A percentile compares a stretch with the other conserved stretches of the same genome.
phyloP scores from a whole-genome alignment of 495 filamentous ascomycete genomes.

The Lophiotrema nucula region DNA sequence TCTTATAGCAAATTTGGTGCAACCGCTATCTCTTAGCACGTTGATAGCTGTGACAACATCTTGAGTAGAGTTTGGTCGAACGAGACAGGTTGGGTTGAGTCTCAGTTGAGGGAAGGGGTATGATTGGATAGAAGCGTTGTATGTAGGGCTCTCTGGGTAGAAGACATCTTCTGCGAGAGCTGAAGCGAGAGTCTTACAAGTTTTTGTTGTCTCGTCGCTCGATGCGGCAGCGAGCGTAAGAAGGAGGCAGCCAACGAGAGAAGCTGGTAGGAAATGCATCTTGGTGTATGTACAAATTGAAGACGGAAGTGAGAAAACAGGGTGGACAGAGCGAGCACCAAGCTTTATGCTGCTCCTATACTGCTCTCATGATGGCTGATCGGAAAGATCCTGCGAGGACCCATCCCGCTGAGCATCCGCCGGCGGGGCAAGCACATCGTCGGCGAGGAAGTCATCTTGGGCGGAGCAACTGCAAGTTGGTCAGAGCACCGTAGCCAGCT shows the following conservation, averaged over 20 bases:
- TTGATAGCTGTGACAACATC: slow-evolving; percentile 3
- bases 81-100: slow-evolving; percentile 1
- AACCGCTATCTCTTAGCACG: neutral
- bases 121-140: slow-evolving; percentile 17
- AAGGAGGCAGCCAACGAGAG: neutral
- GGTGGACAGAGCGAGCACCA: too few relatives aligned
- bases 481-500: too few relatives aligned
- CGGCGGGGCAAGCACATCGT: too few relatives aligned
- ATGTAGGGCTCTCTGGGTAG: slow-evolving; percentile 2
- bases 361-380: too few relatives aligned
- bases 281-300: neutral
- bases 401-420: too few relatives aligned
- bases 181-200: slow-evolving; percentile 1
- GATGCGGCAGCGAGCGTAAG: neutral
- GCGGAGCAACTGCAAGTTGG: too few relatives aligned
- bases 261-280: neutral
- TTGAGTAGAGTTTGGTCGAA: neutral
- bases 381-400: too few relatives aligned
- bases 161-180: neutral
- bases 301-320: too few relatives aligned
- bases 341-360: too few relatives aligned
- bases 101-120: slow-evolving; percentile 8
- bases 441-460: too few relatives aligned
- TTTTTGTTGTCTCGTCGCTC: neutral
- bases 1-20: slow-evolving; percentile 29